Evolutionary conservation across 805 yeast genomes (phyloP).

Genomic region (Hanseniaspora vineae): DNA sequence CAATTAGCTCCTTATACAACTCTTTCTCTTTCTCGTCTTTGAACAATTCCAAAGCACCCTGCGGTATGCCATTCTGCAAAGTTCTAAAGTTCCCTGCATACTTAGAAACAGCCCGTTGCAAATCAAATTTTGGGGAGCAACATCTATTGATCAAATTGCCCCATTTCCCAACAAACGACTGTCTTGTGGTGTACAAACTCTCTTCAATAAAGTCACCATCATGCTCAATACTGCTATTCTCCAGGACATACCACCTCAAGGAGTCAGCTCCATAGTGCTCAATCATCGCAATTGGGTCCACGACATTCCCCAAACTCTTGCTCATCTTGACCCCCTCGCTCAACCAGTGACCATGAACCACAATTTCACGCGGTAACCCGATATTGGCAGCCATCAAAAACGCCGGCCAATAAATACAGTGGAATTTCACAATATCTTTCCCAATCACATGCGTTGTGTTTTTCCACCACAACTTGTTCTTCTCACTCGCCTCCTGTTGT

Average conservation of each 20-base stretch:
- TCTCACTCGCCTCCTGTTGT: constrained; percentile 6
- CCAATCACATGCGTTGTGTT: constrained; percentile 72
- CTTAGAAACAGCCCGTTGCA: constrained; percentile 29
- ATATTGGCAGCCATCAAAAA: constrained; percentile 73
- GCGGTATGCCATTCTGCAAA: constrained; percentile 1
- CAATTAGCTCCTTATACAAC: constrained; percentile 16
- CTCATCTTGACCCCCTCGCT: constrained; percentile 88
- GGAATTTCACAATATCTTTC: constrained; percentile 82
- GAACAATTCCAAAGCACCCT: background rate
- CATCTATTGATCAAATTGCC: constrained; percentile 68
- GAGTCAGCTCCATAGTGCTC: constrained; percentile 59
- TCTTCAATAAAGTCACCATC: constrained; percentile 72
- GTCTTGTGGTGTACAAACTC: constrained; percentile 36
- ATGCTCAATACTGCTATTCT: constrained; percentile 56
- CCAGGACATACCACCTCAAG: constrained; percentile 61
- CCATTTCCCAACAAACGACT: constrained; percentile 61
- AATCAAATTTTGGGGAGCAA: constrained; percentile 56
- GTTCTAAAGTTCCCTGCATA: background rate
- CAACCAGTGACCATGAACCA: constrained; percentile 93
- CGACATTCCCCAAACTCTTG: constrained; percentile 84
- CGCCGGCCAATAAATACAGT: constrained; percentile 89
- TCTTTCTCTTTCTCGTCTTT: background rate
- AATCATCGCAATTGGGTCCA: constrained; percentile 67
- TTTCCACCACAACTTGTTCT: constrained; percentile 10
- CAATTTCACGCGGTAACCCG: constrained; percentile 54